Conservation (phyloP, 768 basidiomycete genomes). For the Pleurotus platypus region DNA sequence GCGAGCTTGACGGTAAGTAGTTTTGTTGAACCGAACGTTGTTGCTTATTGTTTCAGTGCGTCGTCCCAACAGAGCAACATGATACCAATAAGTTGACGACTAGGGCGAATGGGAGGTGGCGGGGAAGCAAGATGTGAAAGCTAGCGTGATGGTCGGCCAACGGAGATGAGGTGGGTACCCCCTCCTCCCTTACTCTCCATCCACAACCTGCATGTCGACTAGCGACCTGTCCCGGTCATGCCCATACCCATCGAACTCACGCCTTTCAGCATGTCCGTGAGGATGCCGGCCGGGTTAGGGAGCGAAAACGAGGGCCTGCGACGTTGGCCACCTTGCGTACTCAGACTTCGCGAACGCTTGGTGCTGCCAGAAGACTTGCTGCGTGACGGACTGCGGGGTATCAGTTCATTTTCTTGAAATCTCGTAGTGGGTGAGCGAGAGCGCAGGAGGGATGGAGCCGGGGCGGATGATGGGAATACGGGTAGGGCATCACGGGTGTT, state of each 20-base stretch:
- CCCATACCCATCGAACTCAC: conserved; percentile 30
- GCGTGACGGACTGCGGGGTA: conserved; percentile 1
- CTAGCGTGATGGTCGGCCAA: neutral
- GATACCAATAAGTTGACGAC: too few relatives aligned
- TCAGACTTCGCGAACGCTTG: neutral
- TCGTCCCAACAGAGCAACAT: too few relatives aligned
- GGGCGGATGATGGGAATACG: conserved; percentile 2
- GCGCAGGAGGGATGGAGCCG: conserved; percentile 1
- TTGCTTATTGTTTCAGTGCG: too few relatives aligned
- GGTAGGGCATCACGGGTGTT: neutral
- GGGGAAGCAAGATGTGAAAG: too few relatives aligned
- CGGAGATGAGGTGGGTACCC: neutral
- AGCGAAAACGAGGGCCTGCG: conserved; percentile 25
- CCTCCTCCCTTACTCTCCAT: neutral
- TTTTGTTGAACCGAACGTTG: too few relatives aligned
- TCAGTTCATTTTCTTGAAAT: neutral
- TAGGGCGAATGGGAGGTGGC: too few relatives aligned
- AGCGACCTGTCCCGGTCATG: neutral
- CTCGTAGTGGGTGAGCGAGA: conserved; percentile 1
- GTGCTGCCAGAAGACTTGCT: neutral
- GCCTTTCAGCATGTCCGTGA: conserved; percentile 39
- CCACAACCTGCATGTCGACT: neutral
- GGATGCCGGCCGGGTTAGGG: conserved; percentile 24
- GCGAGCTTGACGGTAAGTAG: too few relatives aligned
- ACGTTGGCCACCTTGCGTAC: conserved; percentile 9